Percentiles rank a stretch among this genome's conserved stretches.
phyloP scores from a whole-genome alignment of 805 yeast genomes.

The Debaryomyces castellii region DNA sequence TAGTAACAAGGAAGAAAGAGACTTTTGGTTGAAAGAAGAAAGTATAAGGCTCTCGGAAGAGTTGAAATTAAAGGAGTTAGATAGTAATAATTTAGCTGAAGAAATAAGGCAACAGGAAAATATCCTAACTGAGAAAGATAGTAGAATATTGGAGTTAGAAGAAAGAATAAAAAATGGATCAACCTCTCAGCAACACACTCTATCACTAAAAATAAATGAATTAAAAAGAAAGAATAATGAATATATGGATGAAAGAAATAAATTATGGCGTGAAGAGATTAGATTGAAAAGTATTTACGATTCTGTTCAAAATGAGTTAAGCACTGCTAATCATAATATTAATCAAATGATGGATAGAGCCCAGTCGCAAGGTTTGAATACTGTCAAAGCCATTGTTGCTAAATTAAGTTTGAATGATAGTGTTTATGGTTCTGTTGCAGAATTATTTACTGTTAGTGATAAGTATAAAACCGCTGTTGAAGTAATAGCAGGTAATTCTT shows the following conservation, averaged over 20 bases:
- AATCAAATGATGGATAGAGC: slow-evolving; percentile 75
- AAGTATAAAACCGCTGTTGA: slow-evolving; percentile 86
- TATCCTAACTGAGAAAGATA: slow-evolving; percentile 19
- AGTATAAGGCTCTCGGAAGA: slow-evolving; percentile 36
- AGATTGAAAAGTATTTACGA: slow-evolving; percentile 56
- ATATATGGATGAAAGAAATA: slow-evolving; percentile 66
- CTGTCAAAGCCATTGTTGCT: slow-evolving; percentile 62
- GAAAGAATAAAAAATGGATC: slow-evolving; percentile 9
- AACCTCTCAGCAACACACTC: slow-evolving; percentile 7
- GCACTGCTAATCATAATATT: slow-evolving; percentile 57
- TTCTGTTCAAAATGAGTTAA: slow-evolving; percentile 54
- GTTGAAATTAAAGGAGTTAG: slow-evolving; percentile 23
- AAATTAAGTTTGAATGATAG: slow-evolving; percentile 54
- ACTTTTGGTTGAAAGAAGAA: slow-evolving; percentile 62
- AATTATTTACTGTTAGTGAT: slow-evolving; percentile 75
- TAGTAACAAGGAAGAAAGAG: slow-evolving; percentile 54
- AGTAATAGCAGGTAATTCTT: slow-evolving; percentile 81
- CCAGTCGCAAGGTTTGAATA: slow-evolving; percentile 65
- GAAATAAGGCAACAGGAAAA: slow-evolving; percentile 20
- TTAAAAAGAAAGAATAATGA: slow-evolving; percentile 42
- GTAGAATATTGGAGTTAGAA: slow-evolving; percentile 13
- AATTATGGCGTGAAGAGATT: slow-evolving; percentile 77
- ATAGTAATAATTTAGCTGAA: slow-evolving; percentile 20
- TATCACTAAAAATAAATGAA: slow-evolving; percentile 37
- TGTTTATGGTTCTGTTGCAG: slow-evolving; percentile 85